Evolutionary conservation across 2,329 filamentous ascomycete species (phyloP).

Genomic region (Microsporum canis): DNA sequence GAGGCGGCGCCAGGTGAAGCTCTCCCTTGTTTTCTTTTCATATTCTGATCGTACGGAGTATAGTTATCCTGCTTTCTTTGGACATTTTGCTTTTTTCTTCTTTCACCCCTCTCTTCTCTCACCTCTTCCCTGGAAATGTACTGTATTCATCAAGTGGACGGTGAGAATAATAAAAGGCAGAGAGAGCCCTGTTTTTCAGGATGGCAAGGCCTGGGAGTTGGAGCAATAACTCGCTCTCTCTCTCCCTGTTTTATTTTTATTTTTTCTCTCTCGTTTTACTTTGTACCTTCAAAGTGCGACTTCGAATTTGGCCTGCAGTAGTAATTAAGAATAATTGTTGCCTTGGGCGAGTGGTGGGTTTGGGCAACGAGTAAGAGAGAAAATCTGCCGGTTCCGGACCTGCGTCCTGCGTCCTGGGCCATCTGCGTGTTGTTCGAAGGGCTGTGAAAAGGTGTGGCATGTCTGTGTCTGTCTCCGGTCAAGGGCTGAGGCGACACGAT

Average conservation of each 20-base stretch:
- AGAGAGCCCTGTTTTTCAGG: neutral
- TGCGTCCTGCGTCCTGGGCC: neutral
- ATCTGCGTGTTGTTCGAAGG: neutral
- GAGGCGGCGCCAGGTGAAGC: constrained; percentile 5
- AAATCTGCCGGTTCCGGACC: neutral
- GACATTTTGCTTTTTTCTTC: neutral
- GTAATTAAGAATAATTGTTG: neutral
- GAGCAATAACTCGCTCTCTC: too few species aligned
- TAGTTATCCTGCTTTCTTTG: neutral
- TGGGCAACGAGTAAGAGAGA: neutral
- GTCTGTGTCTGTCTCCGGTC: neutral
- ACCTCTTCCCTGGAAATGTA: neutral
- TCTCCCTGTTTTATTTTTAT: neutral
- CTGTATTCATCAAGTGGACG: too few species aligned
- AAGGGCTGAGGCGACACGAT: neutral
- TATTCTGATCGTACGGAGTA: neutral
- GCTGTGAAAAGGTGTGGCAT: neutral
- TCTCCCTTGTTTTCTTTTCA: neutral
- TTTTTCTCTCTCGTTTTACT: neutral
- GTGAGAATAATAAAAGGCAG: too few species aligned
- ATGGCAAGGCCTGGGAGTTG: neutral
- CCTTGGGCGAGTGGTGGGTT: neutral
- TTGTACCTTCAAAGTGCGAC: neutral
- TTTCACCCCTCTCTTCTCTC: neutral
- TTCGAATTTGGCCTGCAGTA: neutral